Evolutionary conservation across 2,329 filamentous ascomycete species (phyloP).

Genomic region (Phyllosticta citribraziliensis): DNA sequence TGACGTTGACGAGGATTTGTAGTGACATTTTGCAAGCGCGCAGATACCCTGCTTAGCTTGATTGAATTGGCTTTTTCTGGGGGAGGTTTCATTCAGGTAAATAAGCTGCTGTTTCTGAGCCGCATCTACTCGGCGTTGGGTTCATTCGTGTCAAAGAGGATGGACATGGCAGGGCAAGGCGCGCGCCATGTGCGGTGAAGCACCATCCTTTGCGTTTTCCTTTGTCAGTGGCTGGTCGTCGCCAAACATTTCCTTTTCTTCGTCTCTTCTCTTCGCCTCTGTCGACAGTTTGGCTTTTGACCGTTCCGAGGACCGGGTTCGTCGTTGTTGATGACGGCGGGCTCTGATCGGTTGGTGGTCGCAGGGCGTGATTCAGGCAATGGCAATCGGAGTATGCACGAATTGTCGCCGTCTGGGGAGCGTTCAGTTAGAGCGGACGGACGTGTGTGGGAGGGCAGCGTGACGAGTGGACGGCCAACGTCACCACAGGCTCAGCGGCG

Average conservation of each 20-base stretch:
- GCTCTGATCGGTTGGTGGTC: background rate
- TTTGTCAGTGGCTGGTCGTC: background rate
- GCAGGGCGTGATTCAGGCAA: background rate
- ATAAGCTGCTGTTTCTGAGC: background rate
- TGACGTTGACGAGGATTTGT: constrained; percentile 53
- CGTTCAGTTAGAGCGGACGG: background rate
- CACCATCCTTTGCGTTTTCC: background rate
- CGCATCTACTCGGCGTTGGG: background rate
- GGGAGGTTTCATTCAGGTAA: background rate
- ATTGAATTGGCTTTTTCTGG: constrained; percentile 2
- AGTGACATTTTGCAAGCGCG: constrained; percentile 2
- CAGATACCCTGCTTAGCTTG: constrained; percentile 8
- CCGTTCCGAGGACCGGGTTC: background rate
- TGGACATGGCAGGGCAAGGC: background rate
- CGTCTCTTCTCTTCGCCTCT: background rate
- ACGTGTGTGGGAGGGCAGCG: background rate
- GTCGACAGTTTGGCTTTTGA: background rate
- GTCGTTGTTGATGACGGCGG: background rate
- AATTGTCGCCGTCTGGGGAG: background rate
- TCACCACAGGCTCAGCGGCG: background rate
- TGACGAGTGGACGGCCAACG: background rate
- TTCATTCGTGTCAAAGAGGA: background rate
- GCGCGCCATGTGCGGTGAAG: background rate
- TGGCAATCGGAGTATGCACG: background rate
- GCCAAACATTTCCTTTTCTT: background rate